Evolutionary conservation across 169 alveolate species (phyloP), one percentile per base, ranked within the genome.

Genomic region (Cryptosporidium canis): DNA sequence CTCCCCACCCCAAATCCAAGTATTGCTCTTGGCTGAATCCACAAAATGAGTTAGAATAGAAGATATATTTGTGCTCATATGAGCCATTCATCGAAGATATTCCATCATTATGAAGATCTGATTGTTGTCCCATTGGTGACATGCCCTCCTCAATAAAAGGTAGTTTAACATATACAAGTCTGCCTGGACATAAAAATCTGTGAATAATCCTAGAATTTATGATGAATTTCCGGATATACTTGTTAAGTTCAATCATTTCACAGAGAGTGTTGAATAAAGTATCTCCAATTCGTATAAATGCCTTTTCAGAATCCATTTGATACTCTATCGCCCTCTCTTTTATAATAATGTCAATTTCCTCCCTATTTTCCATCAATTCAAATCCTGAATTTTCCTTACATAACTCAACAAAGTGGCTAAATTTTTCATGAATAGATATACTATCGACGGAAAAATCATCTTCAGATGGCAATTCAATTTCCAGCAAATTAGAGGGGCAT

Each of bases 121-220:
- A 61, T 18, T 61, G n/a, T 44, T 70, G 58, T 27, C 27, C 63
- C 41, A 29, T 83, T 63, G 47, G 35, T 68, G 41, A 24, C 12
- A 45, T 48, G 0, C 33, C 27, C 21, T 55, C 87, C 68, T 92
- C 95, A 95, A 95, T 92, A 90, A 61, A 92, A 90, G 83, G 61
- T 58, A 83, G 91, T 85, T 47, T 67, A 18, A 95, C 83, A 84
- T 91, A 91, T n/a, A 96, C 83, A 18, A 96, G 51, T 85, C 98
- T 92, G 7, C 98, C 98, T 37, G 94, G 93, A 21, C 87, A 83
- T 58, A 95, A 87, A 85, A 91, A 96, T 7, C 96, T 95, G 71
- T 94, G 90, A 4, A 95, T 90, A 61, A 92, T 91, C 67, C 91
- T 92, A 35, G 95, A 95, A 83, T 92, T 72, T 43, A 90, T 91